Evolutionary conservation across 2,329 filamentous ascomycete species (phyloP), one percentile per base, ranked within the genome.

Genomic region (Cladophialophora chaetospira): DNA sequence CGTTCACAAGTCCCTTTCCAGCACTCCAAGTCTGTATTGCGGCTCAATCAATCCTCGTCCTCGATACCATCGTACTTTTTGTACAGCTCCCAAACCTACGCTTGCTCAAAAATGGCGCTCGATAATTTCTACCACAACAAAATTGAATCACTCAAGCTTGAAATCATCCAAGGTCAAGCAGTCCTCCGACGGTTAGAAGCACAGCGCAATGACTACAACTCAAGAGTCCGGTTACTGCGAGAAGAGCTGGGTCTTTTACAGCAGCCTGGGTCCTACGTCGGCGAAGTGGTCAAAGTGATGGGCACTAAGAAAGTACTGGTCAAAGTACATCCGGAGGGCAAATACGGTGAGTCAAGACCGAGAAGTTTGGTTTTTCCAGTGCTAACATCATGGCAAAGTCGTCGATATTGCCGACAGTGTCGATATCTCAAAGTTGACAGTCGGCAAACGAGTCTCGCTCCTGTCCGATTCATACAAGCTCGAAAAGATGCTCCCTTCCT

Each of bases 281-380:
- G 94, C 58, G 94, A 99, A 77, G 94, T 99, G n/a, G 94, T 99
- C 72, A 99, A 97, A 82, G 94, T 97, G 57, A 99, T 99, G 94
- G 87, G 93, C 71, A 99, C 94, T 55, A 99, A 99, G 80, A 97
- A 99, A 81, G 91, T 99, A 49, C 81, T 99, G 57, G 94, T 99
- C 67, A 99, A 99, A 79, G 94, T 99, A 68, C 94, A 99, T 75
- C 94, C 94, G 8, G 94, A 99, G 76, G 94, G 94, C 70, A 99
- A 99, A 96, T 99, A 99, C 70, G 94, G 93, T 96, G 80, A 62
- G 86, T 71, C 21, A 29, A 26, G 58, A 66, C 21, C 3, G 17
- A 10, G 33, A 60, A 55, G 46, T 40, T 23, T 53, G 55, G 6
- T 51, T 10, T 40, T 5, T 44, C 19, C 38, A 5, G 19, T 17